Evolutionary conservation across 2,329 filamentous ascomycete species (phyloP).

Genomic region (Botrytis hyacinthi): DNA sequence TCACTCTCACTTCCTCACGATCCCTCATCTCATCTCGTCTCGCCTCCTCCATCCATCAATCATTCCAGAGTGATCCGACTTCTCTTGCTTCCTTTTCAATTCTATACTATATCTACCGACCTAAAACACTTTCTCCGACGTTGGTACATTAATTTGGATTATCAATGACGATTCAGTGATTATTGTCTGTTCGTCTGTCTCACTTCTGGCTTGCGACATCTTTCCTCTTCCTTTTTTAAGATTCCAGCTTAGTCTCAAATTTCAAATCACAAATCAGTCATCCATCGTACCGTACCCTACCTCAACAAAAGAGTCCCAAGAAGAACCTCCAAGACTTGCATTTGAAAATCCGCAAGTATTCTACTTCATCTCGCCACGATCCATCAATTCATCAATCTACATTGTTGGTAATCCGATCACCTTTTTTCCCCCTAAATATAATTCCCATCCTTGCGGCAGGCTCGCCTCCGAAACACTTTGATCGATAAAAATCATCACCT

Average conservation of each 20-base stretch:
- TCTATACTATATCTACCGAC: neutral
- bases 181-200: constrained; percentile 2
- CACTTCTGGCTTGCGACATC: constrained; percentile 13
- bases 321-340: constrained; percentile 4
- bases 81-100: constrained; percentile 1
- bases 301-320: neutral
- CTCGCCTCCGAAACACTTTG: constrained; percentile 26
- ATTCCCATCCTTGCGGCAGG: constrained; percentile 22
- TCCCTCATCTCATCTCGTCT: neutral
- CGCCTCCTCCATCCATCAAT: neutral
- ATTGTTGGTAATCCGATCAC: neutral
- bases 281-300: neutral
- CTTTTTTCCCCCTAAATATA: constrained; percentile 15
- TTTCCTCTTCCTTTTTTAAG: constrained; percentile 1
- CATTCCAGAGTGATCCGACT: neutral
- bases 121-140: neutral
- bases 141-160: neutral
- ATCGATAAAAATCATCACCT: constrained; percentile 17
- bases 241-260: constrained; percentile 4
- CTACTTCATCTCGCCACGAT: neutral
- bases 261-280: neutral
- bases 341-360: neutral
- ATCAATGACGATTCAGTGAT: constrained; percentile 18
- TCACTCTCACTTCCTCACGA: neutral
- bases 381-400: constrained; percentile 27